Base-by-base conservation (phyloP, 768 basidiomycete species). In the Dioszegia aurantiaca region DNA sequence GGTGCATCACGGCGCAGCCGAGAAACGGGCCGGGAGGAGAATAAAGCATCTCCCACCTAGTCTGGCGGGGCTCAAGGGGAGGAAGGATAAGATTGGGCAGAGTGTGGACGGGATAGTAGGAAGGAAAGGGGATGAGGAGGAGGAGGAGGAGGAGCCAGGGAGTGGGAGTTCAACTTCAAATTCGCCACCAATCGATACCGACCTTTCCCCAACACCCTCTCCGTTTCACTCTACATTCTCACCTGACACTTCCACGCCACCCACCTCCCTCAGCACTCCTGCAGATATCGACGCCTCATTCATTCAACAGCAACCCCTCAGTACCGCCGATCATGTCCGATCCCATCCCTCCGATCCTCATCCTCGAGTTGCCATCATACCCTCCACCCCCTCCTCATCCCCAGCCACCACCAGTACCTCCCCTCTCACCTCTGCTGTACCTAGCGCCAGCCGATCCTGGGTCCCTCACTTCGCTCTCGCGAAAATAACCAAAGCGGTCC, bases 401-500 rank as follows among this genome's bases (percentile, higher is more conserved):
- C 6, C 19, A 52, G 16, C 39, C 19, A 4, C 42, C 55, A 21
- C 43, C 44, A 36, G 36, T 6, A 11, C 26, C 23, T 47, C 10
- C 28, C 21, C 45, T 42, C 5, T 31, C 30, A 11, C 23, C 49
- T 37, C 49, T 6, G 10, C 36, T 24, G 4, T 14, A 40, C 27
- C 30, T 14, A n/a, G 12, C 24, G 6, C 17, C 17, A 42, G 39
- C 33, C 33, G 56, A 19, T 69, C 66, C 55, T 72, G 70, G 70
- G 62, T 68, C 11, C 63, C 67, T 1, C 58, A 63, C 28, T 60
- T 68, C 43, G 51, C 21, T 8, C 26, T 53, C 16, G 64, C 65
- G 16, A 69, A 69, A 49, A 59, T 72, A 51, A 67, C 70, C 14
- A 69, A 67, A 51, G 70, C 68, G 3, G 60, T 72, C 8, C 62